Evolutionary conservation across 2,329 filamentous ascomycete species (phyloP).

Genomic region (Sporothrix dimorphospora): DNA sequence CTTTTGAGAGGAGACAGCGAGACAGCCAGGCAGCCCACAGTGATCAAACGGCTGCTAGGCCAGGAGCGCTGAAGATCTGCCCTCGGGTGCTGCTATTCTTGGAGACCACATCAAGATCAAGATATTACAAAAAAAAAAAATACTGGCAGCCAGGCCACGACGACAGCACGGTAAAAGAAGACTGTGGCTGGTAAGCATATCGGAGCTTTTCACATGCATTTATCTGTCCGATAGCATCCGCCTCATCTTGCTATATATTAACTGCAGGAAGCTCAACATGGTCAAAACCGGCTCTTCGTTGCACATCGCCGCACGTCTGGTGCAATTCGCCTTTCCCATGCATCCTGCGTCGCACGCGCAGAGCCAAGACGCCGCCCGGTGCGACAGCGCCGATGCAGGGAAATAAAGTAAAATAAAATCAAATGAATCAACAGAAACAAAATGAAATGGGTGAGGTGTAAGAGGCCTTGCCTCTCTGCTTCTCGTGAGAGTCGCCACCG

Average conservation of each 20-base stretch:
- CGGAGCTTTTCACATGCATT: conserved; percentile 1
- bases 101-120: background rate
- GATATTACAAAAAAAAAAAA: background rate
- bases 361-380: background rate
- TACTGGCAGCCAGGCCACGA: background rate
- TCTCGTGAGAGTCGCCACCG: background rate
- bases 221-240: background rate
- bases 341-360: background rate
- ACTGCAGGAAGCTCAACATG: background rate
- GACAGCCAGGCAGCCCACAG: too few relatives aligned
- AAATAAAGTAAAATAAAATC: background rate
- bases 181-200: background rate
- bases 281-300: background rate
- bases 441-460: background rate
- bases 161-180: background rate
- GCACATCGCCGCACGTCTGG: background rate
- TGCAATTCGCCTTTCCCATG: conserved; percentile 6
- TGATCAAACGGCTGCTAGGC: conserved; percentile 5
- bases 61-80: conserved; percentile 2
- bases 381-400: background rate
- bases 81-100: conserved; percentile 8
- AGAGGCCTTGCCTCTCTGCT: background rate
- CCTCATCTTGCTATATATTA: background rate
- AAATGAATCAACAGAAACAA: background rate
- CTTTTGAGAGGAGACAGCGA: background rate